These are phyloP conservation scores for Mrakia frigida DNA, from an alignment of 768 basidiomycete genomes.

Conservation along the genomic window DNA sequence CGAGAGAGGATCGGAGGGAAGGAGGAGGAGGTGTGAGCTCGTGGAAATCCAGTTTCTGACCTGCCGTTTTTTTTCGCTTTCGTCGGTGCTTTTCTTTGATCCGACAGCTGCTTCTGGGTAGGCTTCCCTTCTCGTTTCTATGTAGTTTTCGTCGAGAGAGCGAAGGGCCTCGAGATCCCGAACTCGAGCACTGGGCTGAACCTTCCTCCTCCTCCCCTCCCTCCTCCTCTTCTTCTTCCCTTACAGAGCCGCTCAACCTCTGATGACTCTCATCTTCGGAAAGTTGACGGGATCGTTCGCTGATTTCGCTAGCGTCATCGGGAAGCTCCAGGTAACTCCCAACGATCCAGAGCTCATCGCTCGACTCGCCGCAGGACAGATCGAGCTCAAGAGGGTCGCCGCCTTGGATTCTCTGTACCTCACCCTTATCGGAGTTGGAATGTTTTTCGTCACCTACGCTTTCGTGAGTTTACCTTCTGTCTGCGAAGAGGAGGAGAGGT, in stretches of 20 bases:
- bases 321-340: background rate
- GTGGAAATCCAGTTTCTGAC: background rate
- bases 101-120: no score
- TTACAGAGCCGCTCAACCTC: slow-evolving; percentile 61
- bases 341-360: background rate
- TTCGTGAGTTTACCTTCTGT: background rate
- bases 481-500: no score
- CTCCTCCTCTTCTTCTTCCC: background rate
- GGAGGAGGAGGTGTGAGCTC: background rate
- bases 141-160: no score
- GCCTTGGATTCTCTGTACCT: slow-evolving; percentile 59
- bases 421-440: slow-evolving; percentile 58
- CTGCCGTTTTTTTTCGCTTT: no score
- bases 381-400: slow-evolving; percentile 35
- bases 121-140: no score
- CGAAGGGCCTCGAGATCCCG: no score
- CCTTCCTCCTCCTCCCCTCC: no score
- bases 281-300: slow-evolving; percentile 33
- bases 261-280: slow-evolving; percentile 67
- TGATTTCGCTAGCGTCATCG: background rate
- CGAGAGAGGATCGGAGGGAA: no score
- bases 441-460: slow-evolving; percentile 56
- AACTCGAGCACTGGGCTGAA: no score
- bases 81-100: no score
- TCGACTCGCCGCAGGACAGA: background rate